Evolutionary conservation across 352 stramenopile species (phyloP), one percentile per base, ranked within the genome.

Genomic region (Phytophthora macrochlamydospora): DNA sequence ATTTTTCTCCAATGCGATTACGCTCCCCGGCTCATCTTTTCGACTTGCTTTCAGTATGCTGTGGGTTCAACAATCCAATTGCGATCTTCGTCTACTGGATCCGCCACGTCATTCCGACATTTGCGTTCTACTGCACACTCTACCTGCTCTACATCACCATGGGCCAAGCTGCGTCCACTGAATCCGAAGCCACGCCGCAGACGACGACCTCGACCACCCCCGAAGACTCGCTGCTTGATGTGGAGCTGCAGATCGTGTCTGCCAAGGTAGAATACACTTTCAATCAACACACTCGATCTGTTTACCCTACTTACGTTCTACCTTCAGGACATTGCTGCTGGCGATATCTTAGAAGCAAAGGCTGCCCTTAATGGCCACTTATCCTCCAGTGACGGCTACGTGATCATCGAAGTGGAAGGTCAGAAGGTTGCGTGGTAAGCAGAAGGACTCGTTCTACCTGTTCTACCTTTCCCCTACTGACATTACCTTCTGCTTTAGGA

Each of bases 201-300:
- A 24, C 18, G 18, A 24, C 18, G 18, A 24, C 18, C 18, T 24
- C 18, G 18, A 24, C 49, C 69, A 13, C 73, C 52, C 12, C 61
- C 0, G 60, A 61, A 33, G 33, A 40, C 53, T 43, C 54, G 42
- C 24, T 71, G 24, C 68, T 79, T 2, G 63, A 79, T 18, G 67
- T 79, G n/a, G 67, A 79, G 52, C 53, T 79, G 8, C 42, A 71
- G 51, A 69, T 79, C 50, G 67, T 76, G 32, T 79, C 71, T 7
- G 71, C 67, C 50, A 74, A 79, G 35, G 35, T 40, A 24, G 35
- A 6, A 11, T 33, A 24, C 18, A 24, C 18, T 24, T 12, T 31
- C 31, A 5, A 8, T 14, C 44, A 18, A 35, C 9, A 38, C 5
- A 8, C 14, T 29, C 43, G 24, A 43, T 24, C 30, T n/a, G 5